Evolutionary conservation across 768 basidiomycete species (phyloP).

Genomic region (Royoungia palumana): DNA sequence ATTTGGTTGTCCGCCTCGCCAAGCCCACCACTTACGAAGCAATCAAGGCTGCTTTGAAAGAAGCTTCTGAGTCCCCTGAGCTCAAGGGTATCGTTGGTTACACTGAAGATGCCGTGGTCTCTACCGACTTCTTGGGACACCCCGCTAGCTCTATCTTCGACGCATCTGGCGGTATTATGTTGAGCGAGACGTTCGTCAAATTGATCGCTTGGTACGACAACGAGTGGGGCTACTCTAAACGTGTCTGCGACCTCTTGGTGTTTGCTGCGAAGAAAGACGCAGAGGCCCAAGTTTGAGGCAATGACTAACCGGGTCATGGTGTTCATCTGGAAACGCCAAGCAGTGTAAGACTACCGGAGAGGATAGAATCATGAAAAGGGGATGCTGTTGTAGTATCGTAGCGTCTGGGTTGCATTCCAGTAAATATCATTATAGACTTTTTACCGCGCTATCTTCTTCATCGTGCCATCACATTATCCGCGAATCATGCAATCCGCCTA

Average conservation of each 20-base stretch:
- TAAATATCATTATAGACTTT: constrained; percentile 10
- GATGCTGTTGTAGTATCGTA: constrained; percentile 20
- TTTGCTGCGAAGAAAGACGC: constrained; percentile 76
- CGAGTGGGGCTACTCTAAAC: constrained; percentile 91
- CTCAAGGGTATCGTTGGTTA: constrained; percentile 80
- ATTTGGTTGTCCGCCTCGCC: constrained; percentile 90
- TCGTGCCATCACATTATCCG: too few species aligned
- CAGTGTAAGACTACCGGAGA: constrained; percentile 17
- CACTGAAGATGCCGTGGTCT: constrained; percentile 92
- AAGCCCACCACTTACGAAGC: constrained; percentile 83
- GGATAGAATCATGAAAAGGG: constrained; percentile 2
- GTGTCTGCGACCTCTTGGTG: constrained; percentile 86
- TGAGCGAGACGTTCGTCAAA: constrained; percentile 94
- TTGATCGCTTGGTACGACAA: constrained; percentile 95
- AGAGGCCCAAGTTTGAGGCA: constrained; percentile 18
- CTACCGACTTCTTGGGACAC: constrained; percentile 87
- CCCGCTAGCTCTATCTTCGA: constrained; percentile 88
- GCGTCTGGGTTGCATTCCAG: neutral
- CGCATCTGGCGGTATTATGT: constrained; percentile 86
- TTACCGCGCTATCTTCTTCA: neutral
- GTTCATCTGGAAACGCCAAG: neutral
- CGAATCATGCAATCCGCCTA: too few species aligned
- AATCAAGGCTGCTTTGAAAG: constrained; percentile 85
- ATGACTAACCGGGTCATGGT: neutral
- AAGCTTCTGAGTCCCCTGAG: constrained; percentile 59